Base-by-base conservation (phyloP, 2,329 filamentous ascomycete genomes). In the Cladosporium sp. region DNA sequence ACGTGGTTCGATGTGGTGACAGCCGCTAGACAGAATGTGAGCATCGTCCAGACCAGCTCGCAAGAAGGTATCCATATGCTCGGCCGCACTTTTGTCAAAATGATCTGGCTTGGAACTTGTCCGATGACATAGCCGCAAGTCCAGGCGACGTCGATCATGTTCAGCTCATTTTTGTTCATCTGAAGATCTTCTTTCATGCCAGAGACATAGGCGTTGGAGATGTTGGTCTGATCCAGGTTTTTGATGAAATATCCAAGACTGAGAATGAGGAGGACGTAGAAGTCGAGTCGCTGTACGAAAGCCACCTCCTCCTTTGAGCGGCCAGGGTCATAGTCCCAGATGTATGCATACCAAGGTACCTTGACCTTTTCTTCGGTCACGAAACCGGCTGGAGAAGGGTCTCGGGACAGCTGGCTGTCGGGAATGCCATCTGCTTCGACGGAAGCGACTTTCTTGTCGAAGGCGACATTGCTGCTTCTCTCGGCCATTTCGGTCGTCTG, bases 81-180 rank as follows among this genome's bases (percentile, higher is more conserved):
- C 2, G 82, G 82, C 10, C 79, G 78, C 16, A 84, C 71, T 11
- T 79, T 78, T 1, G 82, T 85, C 5, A 86, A 74, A 7, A 85
- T 75, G 11, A 86, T 77, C 65, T 85, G 85, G 55, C 78, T 81
- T 0, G 82, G 82, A 14, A 71, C 66, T 21, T 71, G 57, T 26
- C 68, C 68, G 11, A 71, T 62, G 29, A 70, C 69, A 68, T 89
- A 89, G 10, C 87, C 87, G 0, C 85, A 80, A 0, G 84, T 88
- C 80, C 86, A 89, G 31, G 80, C 82, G 0, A 85, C 82, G 60
- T 85, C 79, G 76, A 84, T 82, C 62, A 82, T 83, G 62, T 87
- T 86, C 35, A 87, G 77, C 64, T 88, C 77, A 67, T 87, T 87
- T 1, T 80, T 79, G 55, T 83, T 81, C 23, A 87, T 74, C 1